Percentiles rank a stretch among this genome's conserved stretches.
These are phyloP conservation scores for Boletus barrowsii DNA, from an alignment of 768 basidiomycete genomes.

Conservation along the genomic window DNA sequence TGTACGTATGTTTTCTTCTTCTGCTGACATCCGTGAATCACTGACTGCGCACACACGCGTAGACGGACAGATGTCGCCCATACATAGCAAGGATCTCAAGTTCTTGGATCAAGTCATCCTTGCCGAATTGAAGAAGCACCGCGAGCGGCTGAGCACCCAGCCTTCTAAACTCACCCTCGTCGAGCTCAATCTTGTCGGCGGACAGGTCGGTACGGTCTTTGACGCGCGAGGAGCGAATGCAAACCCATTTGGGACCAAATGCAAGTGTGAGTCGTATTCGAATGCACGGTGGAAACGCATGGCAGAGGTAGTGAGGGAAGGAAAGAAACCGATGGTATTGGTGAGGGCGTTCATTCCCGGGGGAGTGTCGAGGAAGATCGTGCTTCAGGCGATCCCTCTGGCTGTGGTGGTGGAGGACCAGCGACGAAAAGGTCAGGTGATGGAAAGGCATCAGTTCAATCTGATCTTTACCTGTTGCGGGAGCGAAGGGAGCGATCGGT, in stretches of 20 bases:
- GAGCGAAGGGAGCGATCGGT: background rate
- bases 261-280: conserved; percentile 22
- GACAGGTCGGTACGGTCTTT: conserved; percentile 11
- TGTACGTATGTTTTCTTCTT: conserved; percentile 8
- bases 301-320: conserved; percentile 13
- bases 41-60: background rate
- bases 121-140: conserved; percentile 24
- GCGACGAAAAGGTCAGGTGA: background rate
- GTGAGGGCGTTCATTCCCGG: conserved; percentile 29
- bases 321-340: conserved; percentile 15
- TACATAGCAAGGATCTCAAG: conserved; percentile 23
- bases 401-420: conserved; percentile 2
- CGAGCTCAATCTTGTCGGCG: conserved; percentile 24
- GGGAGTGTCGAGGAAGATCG: conserved; percentile 25
- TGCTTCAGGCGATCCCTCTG: conserved; percentile 27
- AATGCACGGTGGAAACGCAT: conserved; percentile 24
- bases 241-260: conserved; percentile 25
- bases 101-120: conserved; percentile 27
- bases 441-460: conserved; percentile 17
- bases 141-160: conserved; percentile 7
- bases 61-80: conserved; percentile 23
- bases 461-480: conserved; percentile 27
- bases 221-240: conserved; percentile 19
- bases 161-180: conserved; percentile 22
- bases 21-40: background rate